These are phyloP conservation scores for Ophiocordyceps australis DNA, from an alignment of 2,329 filamentous ascomycete species.

Conservation along the genomic window DNA sequence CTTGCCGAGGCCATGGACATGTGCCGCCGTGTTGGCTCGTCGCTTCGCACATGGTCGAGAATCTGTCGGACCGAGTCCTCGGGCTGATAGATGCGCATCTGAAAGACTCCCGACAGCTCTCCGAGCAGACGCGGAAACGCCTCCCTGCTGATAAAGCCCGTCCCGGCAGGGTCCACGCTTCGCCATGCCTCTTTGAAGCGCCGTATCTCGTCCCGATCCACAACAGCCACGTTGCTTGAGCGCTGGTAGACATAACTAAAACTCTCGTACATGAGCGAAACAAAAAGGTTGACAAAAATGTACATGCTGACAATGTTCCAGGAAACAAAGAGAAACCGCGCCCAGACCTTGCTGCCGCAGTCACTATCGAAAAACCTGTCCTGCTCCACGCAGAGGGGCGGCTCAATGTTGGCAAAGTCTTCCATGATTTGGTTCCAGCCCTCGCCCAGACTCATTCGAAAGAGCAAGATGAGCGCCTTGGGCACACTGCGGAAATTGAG, in stretches of 20 bases:
- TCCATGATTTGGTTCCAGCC: conserved; percentile 97
- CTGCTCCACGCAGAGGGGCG: conserved; percentile 62
- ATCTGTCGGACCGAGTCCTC: conserved; percentile 78
- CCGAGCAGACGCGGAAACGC: conserved; percentile 76
- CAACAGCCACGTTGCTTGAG: conserved; percentile 76
- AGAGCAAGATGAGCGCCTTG: conserved; percentile 82
- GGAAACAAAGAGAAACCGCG: conserved; percentile 72
- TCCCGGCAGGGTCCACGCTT: conserved; percentile 79
- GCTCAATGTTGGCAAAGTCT: conserved; percentile 67
- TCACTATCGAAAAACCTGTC: conserved; percentile 69
- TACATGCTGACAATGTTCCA: conserved; percentile 99
- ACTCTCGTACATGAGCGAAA: conserved; percentile 96
- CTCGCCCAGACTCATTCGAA: conserved; percentile 84
- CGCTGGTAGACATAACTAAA: conserved; percentile 98
- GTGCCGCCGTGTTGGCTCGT: conserved; percentile 33
- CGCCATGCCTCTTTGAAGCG: conserved; percentile 98
- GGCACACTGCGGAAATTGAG: conserved; percentile 89
- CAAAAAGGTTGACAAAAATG: conserved; percentile 95
- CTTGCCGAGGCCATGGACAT: conserved; percentile 33
- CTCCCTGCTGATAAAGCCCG: conserved; percentile 80
- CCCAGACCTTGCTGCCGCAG: conserved; percentile 83
- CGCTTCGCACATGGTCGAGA: conserved; percentile 61
- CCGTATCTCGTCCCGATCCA: conserved; percentile 85
- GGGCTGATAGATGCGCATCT: conserved; percentile 89
- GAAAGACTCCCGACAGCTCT: conserved; percentile 86